phyloP scores from a whole-genome alignment of 2,329 filamentous ascomycete species.

The Exophiala calicioides region DNA sequence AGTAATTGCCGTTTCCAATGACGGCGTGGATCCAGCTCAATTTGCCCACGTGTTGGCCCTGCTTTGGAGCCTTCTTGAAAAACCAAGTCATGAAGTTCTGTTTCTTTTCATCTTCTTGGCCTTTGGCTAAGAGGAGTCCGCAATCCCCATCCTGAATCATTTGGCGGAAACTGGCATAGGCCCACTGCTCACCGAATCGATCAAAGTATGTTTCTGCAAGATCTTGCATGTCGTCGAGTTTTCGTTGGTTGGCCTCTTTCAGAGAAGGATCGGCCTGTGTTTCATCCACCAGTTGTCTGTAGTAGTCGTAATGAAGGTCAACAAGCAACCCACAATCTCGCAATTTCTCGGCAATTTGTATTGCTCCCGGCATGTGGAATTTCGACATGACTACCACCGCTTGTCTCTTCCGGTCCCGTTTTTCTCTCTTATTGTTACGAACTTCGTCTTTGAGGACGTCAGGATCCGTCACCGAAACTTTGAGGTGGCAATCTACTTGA shows the following conservation, averaged over 20 bases:
- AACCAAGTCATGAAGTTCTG: slow-evolving; percentile 74
- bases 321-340: slow-evolving; percentile 65
- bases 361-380: slow-evolving; percentile 44
- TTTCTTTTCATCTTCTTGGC: slow-evolving; percentile 55
- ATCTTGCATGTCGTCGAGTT: slow-evolving; percentile 38
- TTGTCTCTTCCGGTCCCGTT: slow-evolving; percentile 16
- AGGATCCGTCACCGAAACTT: slow-evolving; percentile 14
- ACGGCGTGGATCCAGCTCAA: slow-evolving; percentile 96
- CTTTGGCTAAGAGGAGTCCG: slow-evolving; percentile 67
- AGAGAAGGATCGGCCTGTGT: slow-evolving; percentile 20
- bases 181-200: slow-evolving; percentile 54
- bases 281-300: slow-evolving; percentile 24
- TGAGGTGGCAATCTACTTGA: slow-evolving; percentile 19
- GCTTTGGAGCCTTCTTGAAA: slow-evolving; percentile 68
- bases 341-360: slow-evolving; percentile 63
- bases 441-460: slow-evolving; percentile 24
- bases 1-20: slow-evolving; percentile 71
- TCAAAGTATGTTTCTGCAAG: slow-evolving; percentile 51
- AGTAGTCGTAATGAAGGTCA: slow-evolving; percentile 35
- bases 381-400: slow-evolving; percentile 19
- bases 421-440: slow-evolving; percentile 16
- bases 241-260: slow-evolving; percentile 28
- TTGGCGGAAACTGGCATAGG: slow-evolving; percentile 74
- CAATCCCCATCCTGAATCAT: slow-evolving; percentile 69
- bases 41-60: slow-evolving; percentile 58